Base-by-base conservation (phyloP, 78 protist species). In the Planoprotostelium fungivorum region DNA sequence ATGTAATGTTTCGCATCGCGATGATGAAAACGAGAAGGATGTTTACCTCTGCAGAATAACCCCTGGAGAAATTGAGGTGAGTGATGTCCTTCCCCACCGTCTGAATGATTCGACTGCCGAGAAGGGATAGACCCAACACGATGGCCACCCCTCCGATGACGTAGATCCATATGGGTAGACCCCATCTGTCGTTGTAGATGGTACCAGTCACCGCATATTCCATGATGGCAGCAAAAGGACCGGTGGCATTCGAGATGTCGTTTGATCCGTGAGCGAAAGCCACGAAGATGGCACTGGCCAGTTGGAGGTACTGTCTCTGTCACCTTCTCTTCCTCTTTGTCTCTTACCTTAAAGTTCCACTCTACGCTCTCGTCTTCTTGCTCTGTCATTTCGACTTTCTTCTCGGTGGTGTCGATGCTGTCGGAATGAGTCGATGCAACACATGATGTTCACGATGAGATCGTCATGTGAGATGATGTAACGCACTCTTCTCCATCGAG, bases 241-340 rank as follows among this genome's bases (percentile, higher is more conserved):
- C 94, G 1, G 1, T 9, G 1, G 94, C 85, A 16, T 91, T 91
- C 10, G 94, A 89, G 84, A 39, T 35, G 63, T 91, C 94, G 63
- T 87, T 91, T 23, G 88, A 28, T 0, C 94, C 94, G 87, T 91
- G 94, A 0, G 90, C 89, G n/a, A 88, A 63, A 35, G 94, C 90
- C 36, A 87, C 31, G 51, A 28, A 28, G n/a, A 29, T 31, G 35
- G 90, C 85, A 29, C 88, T 63, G 36, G 83, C 29, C 34, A 91
- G 29, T 23, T 34, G 29, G 34, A 88, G 89, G 16, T 25, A 51
- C 73, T 51, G 16, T 16, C 5, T 51, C 73, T 25, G 16, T 5
- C 16, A 5, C 5, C 73, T 51, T 25, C 5, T 25, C 16, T 5
- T 51, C 73, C 5, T 5, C 5, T 51, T 51, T 16, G 16, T 51